Evolutionary conservation across 2,329 filamentous ascomycete genomes (phyloP).

Genomic region (Xylaria sp.): DNA sequence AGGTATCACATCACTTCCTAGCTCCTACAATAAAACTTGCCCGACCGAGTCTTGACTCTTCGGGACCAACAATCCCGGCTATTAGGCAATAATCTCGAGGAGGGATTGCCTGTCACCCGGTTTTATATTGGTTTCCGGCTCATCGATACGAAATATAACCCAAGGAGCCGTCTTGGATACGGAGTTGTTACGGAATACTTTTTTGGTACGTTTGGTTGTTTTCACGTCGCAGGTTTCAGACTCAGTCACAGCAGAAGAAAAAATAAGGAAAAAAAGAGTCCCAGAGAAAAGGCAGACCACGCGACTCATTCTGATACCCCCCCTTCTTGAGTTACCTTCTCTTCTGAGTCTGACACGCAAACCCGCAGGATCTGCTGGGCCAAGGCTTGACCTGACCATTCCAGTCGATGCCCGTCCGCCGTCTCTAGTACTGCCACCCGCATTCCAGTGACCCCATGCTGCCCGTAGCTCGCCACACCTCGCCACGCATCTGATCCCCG

Average conservation of each 20-base stretch:
- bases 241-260: not conserved
- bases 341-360: not conserved
- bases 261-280: too few species aligned
- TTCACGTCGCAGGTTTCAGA: not conserved
- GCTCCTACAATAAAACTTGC: too few species aligned
- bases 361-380: not conserved
- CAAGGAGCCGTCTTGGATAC: too few species aligned
- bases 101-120: too few species aligned
- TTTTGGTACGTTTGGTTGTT: too few species aligned
- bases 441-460: constrained; percentile 11
- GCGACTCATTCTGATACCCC: constrained; percentile 16
- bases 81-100: too few species aligned
- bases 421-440: not conserved
- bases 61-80: too few species aligned
- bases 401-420: constrained; percentile 15
- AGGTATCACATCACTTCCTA: too few species aligned
- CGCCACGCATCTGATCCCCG: constrained; percentile 3
- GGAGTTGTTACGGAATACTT: too few species aligned
- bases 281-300: constrained; percentile 1
- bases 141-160: too few species aligned
- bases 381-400: constrained; percentile 4
- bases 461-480: constrained; percentile 14
- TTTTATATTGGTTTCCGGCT: too few species aligned
- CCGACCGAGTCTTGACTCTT: too few species aligned
- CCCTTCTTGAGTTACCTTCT: not conserved